A percentile compares a stretch with the other conserved stretches of the same genome.
phyloP scores from a whole-genome alignment of 192 early-diverging fungal species.

The Martensiomyces pterosporus region DNA sequence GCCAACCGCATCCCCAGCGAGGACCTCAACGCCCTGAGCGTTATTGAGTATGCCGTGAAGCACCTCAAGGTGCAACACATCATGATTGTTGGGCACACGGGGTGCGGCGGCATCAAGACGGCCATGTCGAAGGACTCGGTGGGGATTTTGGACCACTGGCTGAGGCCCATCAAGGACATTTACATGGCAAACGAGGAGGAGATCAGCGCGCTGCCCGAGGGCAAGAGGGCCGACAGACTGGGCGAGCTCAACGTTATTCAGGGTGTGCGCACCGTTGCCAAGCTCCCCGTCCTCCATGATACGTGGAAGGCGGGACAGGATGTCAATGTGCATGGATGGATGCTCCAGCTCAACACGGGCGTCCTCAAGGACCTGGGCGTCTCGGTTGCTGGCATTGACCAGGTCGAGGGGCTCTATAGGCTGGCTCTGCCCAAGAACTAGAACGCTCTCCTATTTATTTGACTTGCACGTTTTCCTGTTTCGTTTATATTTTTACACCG shows the following conservation, averaged over 20 bases:
- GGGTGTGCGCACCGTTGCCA: constrained; percentile 64
- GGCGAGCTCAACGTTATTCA: constrained; percentile 75
- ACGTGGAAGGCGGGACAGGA: constrained; percentile 73
- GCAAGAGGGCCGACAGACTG: constrained; percentile 52
- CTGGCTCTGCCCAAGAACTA: too few relatives aligned
- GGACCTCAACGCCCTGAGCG: constrained; percentile 78
- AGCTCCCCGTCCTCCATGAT: constrained; percentile 74
- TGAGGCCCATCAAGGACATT: constrained; percentile 80
- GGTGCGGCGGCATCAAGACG: constrained; percentile 68
- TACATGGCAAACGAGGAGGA: constrained; percentile 57
- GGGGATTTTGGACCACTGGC: constrained; percentile 89
- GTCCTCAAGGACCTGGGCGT: constrained; percentile 44
- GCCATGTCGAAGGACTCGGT: constrained; percentile 58
- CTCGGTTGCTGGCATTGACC: constrained; percentile 21
- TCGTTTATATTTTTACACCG: too few relatives aligned
- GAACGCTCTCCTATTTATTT: too few relatives aligned
- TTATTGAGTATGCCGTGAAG: constrained; percentile 91
- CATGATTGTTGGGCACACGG: constrained; percentile 83
- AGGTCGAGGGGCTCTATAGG: constrained; percentile 26
- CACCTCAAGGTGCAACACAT: constrained; percentile 89
- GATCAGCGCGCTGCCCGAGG: constrained; percentile 50
- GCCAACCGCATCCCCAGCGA: constrained; percentile 83
- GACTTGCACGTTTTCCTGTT: too few relatives aligned
- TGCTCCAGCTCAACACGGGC: constrained; percentile 62
- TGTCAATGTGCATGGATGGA: constrained; percentile 72